Percentiles rank a stretch among this genome's conserved stretches.
These are phyloP conservation scores for Protostelium mycophagum DNA, from an alignment of 78 protist species.

Conservation along the genomic window DNA sequence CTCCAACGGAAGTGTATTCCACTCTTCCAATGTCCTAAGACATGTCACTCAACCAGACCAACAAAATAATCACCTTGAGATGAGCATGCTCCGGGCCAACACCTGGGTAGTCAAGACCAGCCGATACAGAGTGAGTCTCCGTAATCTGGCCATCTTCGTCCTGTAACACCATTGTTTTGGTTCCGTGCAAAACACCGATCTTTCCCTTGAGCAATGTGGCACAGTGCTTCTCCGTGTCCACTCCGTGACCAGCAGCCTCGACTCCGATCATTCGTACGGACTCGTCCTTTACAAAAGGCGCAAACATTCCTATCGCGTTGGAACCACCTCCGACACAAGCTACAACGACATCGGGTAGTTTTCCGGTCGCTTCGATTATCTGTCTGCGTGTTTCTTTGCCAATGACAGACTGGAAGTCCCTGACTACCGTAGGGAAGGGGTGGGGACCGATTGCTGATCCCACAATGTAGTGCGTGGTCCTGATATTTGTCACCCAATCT, in stretches of 20 bases:
- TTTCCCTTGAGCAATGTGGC: conserved; percentile 67
- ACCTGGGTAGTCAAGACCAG: conserved; percentile 86
- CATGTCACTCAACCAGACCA: conserved; percentile 34
- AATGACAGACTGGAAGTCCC: conserved; percentile 86
- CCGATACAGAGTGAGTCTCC: conserved; percentile 80
- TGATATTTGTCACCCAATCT: conserved; percentile 24
- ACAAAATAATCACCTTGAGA: conserved; percentile 74
- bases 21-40: conserved; percentile 36
- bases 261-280: conserved; percentile 70
- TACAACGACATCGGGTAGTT: conserved; percentile 76
- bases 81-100: conserved; percentile 91
- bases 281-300: conserved; percentile 58
- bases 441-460: conserved; percentile 93
- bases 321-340: conserved; percentile 95
- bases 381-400: conserved; percentile 70
- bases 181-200: conserved; percentile 86
- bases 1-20: conserved; percentile 30
- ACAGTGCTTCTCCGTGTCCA: conserved; percentile 58
- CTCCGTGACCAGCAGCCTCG: conserved; percentile 75
- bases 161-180: conserved; percentile 77
- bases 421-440: conserved; percentile 88
- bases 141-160: conserved; percentile 61
- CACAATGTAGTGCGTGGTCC: conserved; percentile 71
- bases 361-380: conserved; percentile 47
- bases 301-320: conserved; percentile 81